Conservation (phyloP, 2,329 filamentous ascomycete species). For the Xylariaceae sp. region DNA sequence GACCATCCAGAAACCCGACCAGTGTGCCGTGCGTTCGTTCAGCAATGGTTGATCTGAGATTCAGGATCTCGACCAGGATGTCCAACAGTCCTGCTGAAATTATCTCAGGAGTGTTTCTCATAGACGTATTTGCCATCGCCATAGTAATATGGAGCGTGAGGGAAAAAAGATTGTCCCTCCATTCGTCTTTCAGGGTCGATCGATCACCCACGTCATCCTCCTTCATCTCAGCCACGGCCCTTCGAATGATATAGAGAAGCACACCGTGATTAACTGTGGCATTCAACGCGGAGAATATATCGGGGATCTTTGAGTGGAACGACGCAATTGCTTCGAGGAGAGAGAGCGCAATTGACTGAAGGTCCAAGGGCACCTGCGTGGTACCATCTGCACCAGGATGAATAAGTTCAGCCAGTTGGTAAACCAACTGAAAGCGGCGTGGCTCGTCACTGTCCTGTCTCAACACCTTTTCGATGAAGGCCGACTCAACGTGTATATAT, state of each 20-base stretch:
- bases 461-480: constrained; percentile 81
- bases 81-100: constrained; percentile 85
- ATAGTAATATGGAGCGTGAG: constrained; percentile 76
- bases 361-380: constrained; percentile 61
- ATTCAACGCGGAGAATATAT: constrained; percentile 85
- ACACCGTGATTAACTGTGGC: constrained; percentile 96
- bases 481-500: constrained; percentile 76
- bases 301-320: constrained; percentile 68
- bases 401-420: constrained; percentile 87
- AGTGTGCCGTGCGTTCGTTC: constrained; percentile 79
- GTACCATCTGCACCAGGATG: constrained; percentile 72
- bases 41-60: constrained; percentile 73
- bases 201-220: constrained; percentile 52
- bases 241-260: constrained; percentile 85
- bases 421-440: constrained; percentile 79
- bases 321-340: constrained; percentile 81
- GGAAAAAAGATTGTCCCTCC: constrained; percentile 86
- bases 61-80: constrained; percentile 82
- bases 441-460: constrained; percentile 87
- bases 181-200: constrained; percentile 70
- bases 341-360: constrained; percentile 77
- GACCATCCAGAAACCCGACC: constrained; percentile 79
- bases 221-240: constrained; percentile 78
- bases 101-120: constrained; percentile 55
- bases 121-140: constrained; percentile 50